Conservation (phyloP, 2,329 filamentous ascomycete genomes). For the Aspergillus hiratsukae region DNA sequence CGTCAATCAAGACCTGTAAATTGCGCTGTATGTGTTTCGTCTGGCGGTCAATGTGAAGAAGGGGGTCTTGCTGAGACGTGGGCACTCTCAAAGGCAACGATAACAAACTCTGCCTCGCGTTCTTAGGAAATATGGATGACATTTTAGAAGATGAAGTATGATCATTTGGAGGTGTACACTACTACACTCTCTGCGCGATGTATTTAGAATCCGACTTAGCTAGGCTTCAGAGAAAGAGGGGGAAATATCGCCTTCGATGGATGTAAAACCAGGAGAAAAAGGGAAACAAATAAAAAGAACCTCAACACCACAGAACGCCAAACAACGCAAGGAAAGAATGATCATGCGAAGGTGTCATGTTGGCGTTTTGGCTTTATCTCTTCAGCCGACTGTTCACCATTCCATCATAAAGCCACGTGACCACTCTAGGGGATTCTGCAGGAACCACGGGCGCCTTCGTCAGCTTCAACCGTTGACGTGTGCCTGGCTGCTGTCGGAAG, state of each 20-base stretch:
- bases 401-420: slow-evolving; percentile 20
- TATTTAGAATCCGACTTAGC: neutral
- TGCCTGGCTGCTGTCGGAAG: slow-evolving; percentile 20
- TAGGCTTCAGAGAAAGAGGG: neutral
- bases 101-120: slow-evolving; percentile 19
- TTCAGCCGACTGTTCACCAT: slow-evolving; percentile 1
- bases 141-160: slow-evolving; percentile 16
- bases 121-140: slow-evolving; percentile 27
- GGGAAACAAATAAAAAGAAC: neutral
- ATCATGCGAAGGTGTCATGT: neutral
- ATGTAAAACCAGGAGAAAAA: neutral
- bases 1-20: slow-evolving; percentile 57
- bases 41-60: slow-evolving; percentile 50
- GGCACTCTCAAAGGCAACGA: slow-evolving; percentile 29
- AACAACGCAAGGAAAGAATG: neutral
- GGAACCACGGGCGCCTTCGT: slow-evolving; percentile 23
- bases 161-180: neutral
- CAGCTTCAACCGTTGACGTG: slow-evolving; percentile 32
- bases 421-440: slow-evolving; percentile 20
- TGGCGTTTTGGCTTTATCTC: neutral
- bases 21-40: slow-evolving; percentile 53
- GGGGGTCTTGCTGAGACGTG: slow-evolving; percentile 35
- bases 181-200: neutral
- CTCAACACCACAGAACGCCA: neutral
- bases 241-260: neutral